Percentiles rank a stretch among this genome's conserved stretches.
phyloP scores from a whole-genome alignment of 371 early-diverging fungal genomes.

The Mortierella sp. region DNA sequence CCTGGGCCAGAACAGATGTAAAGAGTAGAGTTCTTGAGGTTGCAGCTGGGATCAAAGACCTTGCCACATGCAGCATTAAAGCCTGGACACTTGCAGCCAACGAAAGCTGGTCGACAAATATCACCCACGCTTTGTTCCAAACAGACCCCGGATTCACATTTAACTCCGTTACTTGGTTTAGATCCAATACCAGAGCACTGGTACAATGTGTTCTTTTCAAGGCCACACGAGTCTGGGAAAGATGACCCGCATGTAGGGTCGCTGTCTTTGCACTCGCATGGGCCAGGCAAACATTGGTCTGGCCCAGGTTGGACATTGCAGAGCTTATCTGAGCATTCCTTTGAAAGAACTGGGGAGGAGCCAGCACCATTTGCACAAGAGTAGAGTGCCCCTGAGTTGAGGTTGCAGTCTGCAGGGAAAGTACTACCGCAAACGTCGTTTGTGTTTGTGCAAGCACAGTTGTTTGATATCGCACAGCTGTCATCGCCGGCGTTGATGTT shows the following conservation, averaged over 20 bases:
- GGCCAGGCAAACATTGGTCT: conserved; percentile 1
- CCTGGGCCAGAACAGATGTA: neutral
- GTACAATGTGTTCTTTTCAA: neutral
- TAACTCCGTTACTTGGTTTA: neutral
- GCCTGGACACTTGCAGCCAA: too few relatives aligned
- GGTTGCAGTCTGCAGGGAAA: conserved; percentile 3
- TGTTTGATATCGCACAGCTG: neutral
- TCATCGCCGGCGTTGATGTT: conserved; percentile 10
- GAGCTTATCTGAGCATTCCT: neutral
- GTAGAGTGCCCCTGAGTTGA: neutral
- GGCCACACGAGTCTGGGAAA: conserved; percentile 1
- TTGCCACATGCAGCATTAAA: neutral
- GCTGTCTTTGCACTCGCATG: conserved; percentile 3
- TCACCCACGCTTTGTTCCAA: too few relatives aligned
- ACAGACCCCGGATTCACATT: too few relatives aligned
- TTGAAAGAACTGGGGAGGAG: neutral
- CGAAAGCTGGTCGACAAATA: too few relatives aligned
- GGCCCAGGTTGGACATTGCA: neutral
- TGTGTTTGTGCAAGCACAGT: neutral
- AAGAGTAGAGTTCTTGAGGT: neutral
- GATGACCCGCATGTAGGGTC: neutral
- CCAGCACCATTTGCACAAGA: conserved; percentile 2
- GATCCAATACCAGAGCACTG: neutral
- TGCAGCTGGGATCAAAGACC: neutral
- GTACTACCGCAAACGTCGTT: neutral